Conservation (phyloP, 208 protist genomes). For the Trypanosoma lewisi region DNA sequence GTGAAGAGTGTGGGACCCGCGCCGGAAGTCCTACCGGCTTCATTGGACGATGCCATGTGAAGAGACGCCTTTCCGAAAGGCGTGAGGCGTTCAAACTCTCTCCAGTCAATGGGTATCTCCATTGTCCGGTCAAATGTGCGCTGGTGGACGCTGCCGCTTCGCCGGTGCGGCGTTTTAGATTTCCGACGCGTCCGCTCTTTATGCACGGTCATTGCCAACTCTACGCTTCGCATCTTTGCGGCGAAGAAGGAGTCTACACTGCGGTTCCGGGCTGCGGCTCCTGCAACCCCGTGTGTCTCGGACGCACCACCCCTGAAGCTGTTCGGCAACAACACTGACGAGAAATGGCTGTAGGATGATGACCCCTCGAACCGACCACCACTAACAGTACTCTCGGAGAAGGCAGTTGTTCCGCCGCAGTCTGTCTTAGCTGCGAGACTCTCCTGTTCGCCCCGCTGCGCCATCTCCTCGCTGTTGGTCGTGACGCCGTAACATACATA, state of each 20-base stretch:
- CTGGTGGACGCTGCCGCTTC: neutral
- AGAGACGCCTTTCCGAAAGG: neutral
- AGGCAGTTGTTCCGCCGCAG: neutral
- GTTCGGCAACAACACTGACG: neutral
- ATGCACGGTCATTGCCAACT: conserved; percentile 19
- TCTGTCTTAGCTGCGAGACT: neutral
- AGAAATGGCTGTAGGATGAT: neutral
- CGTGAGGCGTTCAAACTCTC: conserved; percentile 13
- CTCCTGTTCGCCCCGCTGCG: neutral
- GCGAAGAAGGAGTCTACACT: neutral
- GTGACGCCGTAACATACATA: conserved; percentile 14
- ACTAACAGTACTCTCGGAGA: neutral
- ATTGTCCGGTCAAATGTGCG: conserved; percentile 8
- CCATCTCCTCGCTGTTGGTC: conserved; percentile 2
- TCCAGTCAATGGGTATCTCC: conserved; percentile 28
- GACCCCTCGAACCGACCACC: neutral
- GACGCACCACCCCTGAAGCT: neutral
- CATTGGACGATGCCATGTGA: neutral
- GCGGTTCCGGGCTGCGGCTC: neutral
- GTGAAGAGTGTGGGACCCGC: neutral
- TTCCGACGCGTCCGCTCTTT: neutral
- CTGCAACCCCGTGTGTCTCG: neutral
- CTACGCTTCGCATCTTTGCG: conserved; percentile 10
- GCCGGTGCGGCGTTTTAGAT: neutral
- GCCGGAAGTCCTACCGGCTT: neutral